A percentile compares a stretch with the other conserved stretches of the same genome.
These are phyloP conservation scores for Corrigiola litoralis DNA, from an alignment of 179 eudicot species.

Conservation along the genomic window DNA sequence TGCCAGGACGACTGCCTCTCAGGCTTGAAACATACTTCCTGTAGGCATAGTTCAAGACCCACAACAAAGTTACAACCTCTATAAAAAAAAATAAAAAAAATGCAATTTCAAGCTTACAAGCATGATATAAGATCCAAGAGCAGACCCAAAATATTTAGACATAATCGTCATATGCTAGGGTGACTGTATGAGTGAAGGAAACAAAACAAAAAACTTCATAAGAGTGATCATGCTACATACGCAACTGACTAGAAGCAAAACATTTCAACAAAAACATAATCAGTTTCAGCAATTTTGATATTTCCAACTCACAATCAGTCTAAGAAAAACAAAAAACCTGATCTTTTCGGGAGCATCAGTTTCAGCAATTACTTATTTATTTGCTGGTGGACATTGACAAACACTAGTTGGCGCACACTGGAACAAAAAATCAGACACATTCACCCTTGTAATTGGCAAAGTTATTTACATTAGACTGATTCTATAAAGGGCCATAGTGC, in stretches of 20 bases:
- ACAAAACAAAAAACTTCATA: not conserved
- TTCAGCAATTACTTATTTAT: too few species aligned
- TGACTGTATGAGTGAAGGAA: not conserved
- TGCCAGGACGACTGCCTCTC: conserved; percentile 71
- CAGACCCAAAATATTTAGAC: not conserved
- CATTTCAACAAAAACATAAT: too few species aligned
- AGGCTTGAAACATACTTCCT: conserved; percentile 88
- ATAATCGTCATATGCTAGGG: not conserved
- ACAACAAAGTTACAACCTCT: too few species aligned
- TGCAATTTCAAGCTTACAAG: not conserved
- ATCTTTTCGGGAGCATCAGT: too few species aligned
- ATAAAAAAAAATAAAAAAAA: too few species aligned
- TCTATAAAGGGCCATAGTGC: too few species aligned
- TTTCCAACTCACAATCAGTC: too few species aligned
- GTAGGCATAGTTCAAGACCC: conserved; percentile 25
- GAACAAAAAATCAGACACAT: not conserved
- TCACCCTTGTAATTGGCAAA: not conserved
- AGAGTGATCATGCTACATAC: too few species aligned
- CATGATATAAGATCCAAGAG: not conserved
- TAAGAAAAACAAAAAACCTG: too few species aligned
- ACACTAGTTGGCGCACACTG: not conserved
- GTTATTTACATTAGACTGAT: too few species aligned
- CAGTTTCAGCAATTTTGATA: too few species aligned
- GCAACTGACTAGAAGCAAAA: too few species aligned
- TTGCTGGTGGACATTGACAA: not conserved